phyloP scores from a whole-genome alignment of 768 basidiomycete species.

The Rhodosporidiobolus sp. region DNA sequence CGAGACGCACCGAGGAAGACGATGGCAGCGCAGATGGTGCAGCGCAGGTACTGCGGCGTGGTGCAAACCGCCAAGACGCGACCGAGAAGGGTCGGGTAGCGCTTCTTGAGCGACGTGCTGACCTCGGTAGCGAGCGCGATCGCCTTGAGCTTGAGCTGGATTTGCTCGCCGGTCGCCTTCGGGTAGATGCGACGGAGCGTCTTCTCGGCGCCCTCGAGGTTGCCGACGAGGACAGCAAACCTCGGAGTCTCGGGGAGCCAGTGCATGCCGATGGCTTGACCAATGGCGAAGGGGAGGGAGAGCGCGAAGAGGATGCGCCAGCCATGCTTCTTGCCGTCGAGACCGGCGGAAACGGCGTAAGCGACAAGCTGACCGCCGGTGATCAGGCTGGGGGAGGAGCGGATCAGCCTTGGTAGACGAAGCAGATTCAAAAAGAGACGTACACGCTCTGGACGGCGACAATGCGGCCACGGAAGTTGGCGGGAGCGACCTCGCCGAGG shows the following conservation, averaged over 20 bases:
- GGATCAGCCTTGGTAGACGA: not conserved
- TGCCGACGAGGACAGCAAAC: not conserved
- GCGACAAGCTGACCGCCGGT: conserved; percentile 13
- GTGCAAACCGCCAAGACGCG: not conserved
- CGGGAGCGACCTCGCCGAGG: conserved; percentile 14
- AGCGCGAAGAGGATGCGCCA: conserved; percentile 20
- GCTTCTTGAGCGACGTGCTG: conserved; percentile 10
- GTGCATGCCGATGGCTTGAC: conserved; percentile 16
- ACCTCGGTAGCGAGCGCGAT: conserved; percentile 17
- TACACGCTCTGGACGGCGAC: conserved; percentile 18
- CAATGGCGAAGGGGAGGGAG: conserved; percentile 9
- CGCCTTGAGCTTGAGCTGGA: conserved; percentile 21
- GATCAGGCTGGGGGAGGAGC: not conserved
- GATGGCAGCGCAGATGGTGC: not conserved
- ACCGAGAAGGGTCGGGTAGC: not conserved
- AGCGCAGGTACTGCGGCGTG: conserved; percentile 9
- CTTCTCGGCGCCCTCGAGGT: not conserved
- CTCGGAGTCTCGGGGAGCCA: conserved; percentile 18
- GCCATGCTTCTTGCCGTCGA: conserved; percentile 3
- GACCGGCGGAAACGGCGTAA: conserved; percentile 11
- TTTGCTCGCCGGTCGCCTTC: not conserved
- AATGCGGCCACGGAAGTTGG: conserved; percentile 6
- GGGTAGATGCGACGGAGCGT: conserved; percentile 8
- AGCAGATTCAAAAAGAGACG: not conserved
- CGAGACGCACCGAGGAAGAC: conserved; percentile 12